phyloP scores from a whole-genome alignment of 805 yeast genomes.

The Kazachstania bromeliacearum region DNA sequence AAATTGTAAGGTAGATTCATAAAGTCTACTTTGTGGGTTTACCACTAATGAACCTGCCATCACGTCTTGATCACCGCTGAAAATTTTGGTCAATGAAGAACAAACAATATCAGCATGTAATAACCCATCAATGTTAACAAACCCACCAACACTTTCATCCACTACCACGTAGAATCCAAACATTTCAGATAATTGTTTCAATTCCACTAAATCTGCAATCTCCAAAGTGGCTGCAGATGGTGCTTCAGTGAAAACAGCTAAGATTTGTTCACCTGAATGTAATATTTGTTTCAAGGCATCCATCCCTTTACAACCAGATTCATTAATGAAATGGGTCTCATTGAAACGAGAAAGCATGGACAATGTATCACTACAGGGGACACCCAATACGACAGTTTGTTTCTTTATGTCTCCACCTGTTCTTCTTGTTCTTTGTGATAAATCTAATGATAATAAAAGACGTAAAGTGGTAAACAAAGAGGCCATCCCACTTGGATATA shows the following conservation, averaged over 20 bases:
- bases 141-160: slow-evolving; percentile 93
- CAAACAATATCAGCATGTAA: slow-evolving; percentile 82
- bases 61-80: slow-evolving; percentile 77
- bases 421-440: slow-evolving; percentile 20
- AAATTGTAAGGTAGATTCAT: slow-evolving; percentile 29
- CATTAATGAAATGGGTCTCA: slow-evolving; percentile 78
- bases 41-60: slow-evolving; percentile 87
- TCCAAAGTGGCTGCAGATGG: slow-evolving; percentile 91
- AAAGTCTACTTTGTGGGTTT: slow-evolving; percentile 56
- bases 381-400: slow-evolving; percentile 89
- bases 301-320: slow-evolving; percentile 54
- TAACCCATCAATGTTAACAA: slow-evolving; percentile 70
- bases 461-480: slow-evolving; percentile 77
- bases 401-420: slow-evolving; percentile 9
- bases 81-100: slow-evolving; percentile 82
- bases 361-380: slow-evolving; percentile 90
- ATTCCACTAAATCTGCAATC: slow-evolving; percentile 65
- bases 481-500: slow-evolving; percentile 91
- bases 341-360: slow-evolving; percentile 85
- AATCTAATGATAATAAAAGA: slow-evolving; percentile 34
- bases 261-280: slow-evolving; percentile 53
- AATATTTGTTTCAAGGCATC: slow-evolving; percentile 54
- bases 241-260: slow-evolving; percentile 81
- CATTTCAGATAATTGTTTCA: slow-evolving; percentile 56
- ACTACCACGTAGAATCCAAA: slow-evolving; percentile 72